Percentiles rank a stretch among this genome's conserved stretches.
These are phyloP conservation scores for Gastrolobium villosum DNA, from an alignment of 306 rosid genomes.

Conservation along the genomic window DNA sequence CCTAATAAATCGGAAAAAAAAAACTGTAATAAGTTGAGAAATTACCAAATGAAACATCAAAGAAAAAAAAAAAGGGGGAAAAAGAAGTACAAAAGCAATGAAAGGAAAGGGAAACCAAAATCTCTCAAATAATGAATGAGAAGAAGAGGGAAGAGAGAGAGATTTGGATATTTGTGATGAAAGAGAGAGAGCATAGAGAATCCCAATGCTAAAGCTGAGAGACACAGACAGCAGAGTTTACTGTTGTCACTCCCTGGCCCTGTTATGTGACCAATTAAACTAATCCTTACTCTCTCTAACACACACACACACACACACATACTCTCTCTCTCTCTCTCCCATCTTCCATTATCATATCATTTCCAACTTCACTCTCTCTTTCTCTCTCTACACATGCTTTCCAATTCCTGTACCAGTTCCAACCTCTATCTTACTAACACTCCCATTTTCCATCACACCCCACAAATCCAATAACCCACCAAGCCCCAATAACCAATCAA, in stretches of 20 bases:
- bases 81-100: slow-evolving; percentile 33
- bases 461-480: slow-evolving; percentile 32
- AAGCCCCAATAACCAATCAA: slow-evolving; percentile 35
- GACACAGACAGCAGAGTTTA: slow-evolving; percentile 69
- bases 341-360: too few species aligned
- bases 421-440: neutral
- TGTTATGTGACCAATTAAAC: slow-evolving; percentile 56
- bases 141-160: slow-evolving; percentile 47
- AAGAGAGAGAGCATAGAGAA: slow-evolving; percentile 64
- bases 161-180: slow-evolving; percentile 66
- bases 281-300: slow-evolving; percentile 45
- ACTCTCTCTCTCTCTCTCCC: neutral
- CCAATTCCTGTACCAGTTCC: neutral
- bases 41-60: neutral
- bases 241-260: slow-evolving; percentile 60
- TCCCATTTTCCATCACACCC: slow-evolving; percentile 38
- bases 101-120: neutral
- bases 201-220: slow-evolving; percentile 69
- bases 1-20: neutral
- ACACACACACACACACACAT: neutral
- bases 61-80: neutral
- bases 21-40: slow-evolving; percentile 17
- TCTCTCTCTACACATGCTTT: neutral
- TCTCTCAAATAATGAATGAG: slow-evolving; percentile 67
- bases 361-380: neutral